Evolutionary conservation across 148 eudicot genomes (phyloP), one percentile per base, ranked within the genome.

Genomic region (Linanthus parryae): DNA sequence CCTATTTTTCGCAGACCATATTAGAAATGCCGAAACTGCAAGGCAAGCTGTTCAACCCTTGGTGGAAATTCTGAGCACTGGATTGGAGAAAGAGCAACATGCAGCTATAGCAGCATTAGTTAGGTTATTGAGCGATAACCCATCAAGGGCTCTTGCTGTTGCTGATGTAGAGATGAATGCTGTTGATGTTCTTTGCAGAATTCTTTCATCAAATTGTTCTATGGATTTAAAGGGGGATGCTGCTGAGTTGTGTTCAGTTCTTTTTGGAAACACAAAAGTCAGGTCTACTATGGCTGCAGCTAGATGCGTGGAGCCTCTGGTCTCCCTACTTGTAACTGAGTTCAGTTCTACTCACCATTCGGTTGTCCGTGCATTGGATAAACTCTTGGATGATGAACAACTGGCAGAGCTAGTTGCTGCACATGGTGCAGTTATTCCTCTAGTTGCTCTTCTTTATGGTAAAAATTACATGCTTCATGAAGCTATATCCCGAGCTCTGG

Each of bases 31-130:
- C 13, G 98, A 92, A 66, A 74, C 76, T 31, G 71, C 98, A 25
- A 76, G 90, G 66, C 96, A 92, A 58, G 96, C 98, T 70, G 94
- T 92, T 61, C 96, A 92, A 46, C 98, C 98, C 0, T 70, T 92
- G 68, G 96, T 92, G 59, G 98, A 92, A 61, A 83, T 92, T 58
- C 57, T 92, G 13, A 81, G 67, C 38, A 81, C 96, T 13, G 98
- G 98, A 19, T 73, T 82, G 64, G 98, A 92, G 75, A 84, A 68
- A 65, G 98, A 92, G 67, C 96, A 92, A 44, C 98, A 92, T 66
- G 98, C 98, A 64, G 94, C 98, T 26, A 92, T 92, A 50, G 98
- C 96, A 56, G 98, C 98, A 27, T 52, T 92, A 44, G 83, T 86
- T 50, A 77, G 83, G 62, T 65, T 92, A 50, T 72, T 87, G 56